Conservation (phyloP, 2,329 filamentous ascomycete species). For the Diaporthe sp. region DNA sequence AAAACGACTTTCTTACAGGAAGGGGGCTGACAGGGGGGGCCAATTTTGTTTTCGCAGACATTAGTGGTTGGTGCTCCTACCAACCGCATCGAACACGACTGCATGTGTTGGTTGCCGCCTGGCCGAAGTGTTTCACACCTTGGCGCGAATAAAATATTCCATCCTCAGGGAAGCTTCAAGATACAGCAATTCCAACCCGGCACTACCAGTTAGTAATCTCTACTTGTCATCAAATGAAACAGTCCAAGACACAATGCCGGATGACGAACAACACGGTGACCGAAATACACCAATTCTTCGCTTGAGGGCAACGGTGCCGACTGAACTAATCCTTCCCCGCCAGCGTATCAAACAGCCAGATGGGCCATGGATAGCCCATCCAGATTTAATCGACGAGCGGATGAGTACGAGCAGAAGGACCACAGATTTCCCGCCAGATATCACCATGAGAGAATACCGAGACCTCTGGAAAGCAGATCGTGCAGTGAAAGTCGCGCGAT, state of each 20-base stretch:
- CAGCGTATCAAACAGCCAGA: neutral
- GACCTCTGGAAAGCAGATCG: neutral
- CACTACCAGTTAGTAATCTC: too few species aligned
- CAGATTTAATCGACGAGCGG: neutral
- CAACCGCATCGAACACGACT: neutral
- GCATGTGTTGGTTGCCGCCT: neutral
- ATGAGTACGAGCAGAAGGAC: neutral
- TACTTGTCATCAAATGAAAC: too few species aligned
- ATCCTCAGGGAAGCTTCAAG: too few species aligned
- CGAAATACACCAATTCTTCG: neutral
- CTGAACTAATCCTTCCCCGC: neutral
- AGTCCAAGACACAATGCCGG: neutral
- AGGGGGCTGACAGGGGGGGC: too few species aligned
- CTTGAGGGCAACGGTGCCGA: neutral
- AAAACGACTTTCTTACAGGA: too few species aligned
- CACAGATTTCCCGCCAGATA: neutral
- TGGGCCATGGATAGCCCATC: constrained; percentile 1
- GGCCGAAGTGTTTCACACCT: too few species aligned
- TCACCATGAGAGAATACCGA: neutral
- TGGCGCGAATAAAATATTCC: too few species aligned
- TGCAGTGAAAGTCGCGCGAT: neutral
- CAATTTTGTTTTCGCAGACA: too few species aligned
- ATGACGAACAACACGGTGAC: neutral
- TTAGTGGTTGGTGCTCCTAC: too few species aligned
- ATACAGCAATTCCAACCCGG: too few species aligned